A percentile compares a stretch with the other conserved stretches of the same genome.
These are phyloP conservation scores for Aspergillus costaricaensis DNA, from an alignment of 2,329 filamentous ascomycete species.

Conservation along the genomic window DNA sequence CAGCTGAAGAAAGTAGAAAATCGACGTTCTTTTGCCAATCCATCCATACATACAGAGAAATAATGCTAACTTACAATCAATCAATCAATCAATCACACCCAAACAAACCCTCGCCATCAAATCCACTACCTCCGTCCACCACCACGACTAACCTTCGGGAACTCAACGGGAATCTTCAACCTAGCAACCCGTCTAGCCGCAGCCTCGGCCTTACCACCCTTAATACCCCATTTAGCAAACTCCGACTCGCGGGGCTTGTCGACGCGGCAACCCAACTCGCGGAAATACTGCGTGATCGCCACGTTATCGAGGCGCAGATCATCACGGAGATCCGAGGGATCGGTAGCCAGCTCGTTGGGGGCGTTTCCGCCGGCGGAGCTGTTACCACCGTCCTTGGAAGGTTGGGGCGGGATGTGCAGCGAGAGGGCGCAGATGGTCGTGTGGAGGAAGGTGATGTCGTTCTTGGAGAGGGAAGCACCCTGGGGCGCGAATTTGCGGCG, in stretches of 20 bases:
- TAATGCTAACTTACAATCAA: constrained; percentile 6
- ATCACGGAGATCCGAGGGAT: constrained; percentile 48
- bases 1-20: neutral
- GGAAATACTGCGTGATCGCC: constrained; percentile 44
- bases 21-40: neutral
- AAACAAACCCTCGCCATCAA: neutral
- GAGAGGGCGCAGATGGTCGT: constrained; percentile 50
- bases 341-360: constrained; percentile 44
- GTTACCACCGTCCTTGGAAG: constrained; percentile 39
- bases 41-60: constrained; percentile 3
- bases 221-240: constrained; percentile 48
- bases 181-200: constrained; percentile 61
- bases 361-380: constrained; percentile 39
- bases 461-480: constrained; percentile 37
- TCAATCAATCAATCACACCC: neutral
- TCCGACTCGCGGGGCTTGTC: constrained; percentile 45
- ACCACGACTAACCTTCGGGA: constrained; percentile 65
- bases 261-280: constrained; percentile 49
- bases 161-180: constrained; percentile 75
- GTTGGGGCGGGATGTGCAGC: constrained; percentile 48
- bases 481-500: constrained; percentile 46
- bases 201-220: constrained; percentile 63
- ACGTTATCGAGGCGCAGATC: constrained; percentile 44
- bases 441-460: constrained; percentile 46
- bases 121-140: constrained; percentile 28